A percentile compares a stretch with the other conserved stretches of the same genome.
Evolutionary conservation across 352 stramenopile species (phyloP).

Genomic region (Pythium myriotylum): DNA sequence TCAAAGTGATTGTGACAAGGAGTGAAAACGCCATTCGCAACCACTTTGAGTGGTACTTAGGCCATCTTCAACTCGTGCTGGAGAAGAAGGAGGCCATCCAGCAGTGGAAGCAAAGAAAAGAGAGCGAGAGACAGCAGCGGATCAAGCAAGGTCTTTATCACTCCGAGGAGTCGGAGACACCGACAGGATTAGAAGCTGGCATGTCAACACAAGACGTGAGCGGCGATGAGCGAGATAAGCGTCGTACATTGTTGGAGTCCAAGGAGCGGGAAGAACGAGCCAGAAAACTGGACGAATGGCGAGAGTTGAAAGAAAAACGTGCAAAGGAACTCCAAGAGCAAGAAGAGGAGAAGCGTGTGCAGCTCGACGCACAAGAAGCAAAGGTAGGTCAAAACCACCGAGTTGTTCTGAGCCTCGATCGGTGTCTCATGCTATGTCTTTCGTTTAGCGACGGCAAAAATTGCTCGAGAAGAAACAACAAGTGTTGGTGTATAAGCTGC

Average conservation of each 20-base stretch:
- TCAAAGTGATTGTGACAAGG: conserved; percentile 54
- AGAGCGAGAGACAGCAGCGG: conserved; percentile 44
- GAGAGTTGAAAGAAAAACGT: conserved; percentile 44
- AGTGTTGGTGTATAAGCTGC: conserved; percentile 68
- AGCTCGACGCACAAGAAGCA: conserved; percentile 46
- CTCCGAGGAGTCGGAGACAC: not conserved
- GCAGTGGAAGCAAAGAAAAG: conserved; percentile 59
- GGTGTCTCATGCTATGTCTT: no score
- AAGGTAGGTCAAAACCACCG: conserved; percentile 47
- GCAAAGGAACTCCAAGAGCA: conserved; percentile 33
- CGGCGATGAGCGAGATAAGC: conserved; percentile 6
- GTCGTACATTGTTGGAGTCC: conserved; percentile 11
- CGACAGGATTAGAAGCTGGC: not conserved
- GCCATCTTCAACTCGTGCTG: conserved; percentile 49
- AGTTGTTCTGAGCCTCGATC: no score
- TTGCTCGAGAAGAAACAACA: conserved; percentile 79
- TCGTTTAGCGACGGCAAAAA: conserved; percentile 38
- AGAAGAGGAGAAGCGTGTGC: conserved; percentile 31
- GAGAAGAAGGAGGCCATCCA: conserved; percentile 66
- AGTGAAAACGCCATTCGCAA: conserved; percentile 51
- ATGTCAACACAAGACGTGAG: not conserved
- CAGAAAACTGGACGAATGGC: conserved; percentile 43
- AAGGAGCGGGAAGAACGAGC: conserved; percentile 35
- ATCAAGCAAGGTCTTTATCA: conserved; percentile 45
- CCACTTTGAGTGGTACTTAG: conserved; percentile 74